These are phyloP conservation scores for Urtica urens DNA, from an alignment of 306 rosid genomes.

Conservation along the genomic window DNA sequence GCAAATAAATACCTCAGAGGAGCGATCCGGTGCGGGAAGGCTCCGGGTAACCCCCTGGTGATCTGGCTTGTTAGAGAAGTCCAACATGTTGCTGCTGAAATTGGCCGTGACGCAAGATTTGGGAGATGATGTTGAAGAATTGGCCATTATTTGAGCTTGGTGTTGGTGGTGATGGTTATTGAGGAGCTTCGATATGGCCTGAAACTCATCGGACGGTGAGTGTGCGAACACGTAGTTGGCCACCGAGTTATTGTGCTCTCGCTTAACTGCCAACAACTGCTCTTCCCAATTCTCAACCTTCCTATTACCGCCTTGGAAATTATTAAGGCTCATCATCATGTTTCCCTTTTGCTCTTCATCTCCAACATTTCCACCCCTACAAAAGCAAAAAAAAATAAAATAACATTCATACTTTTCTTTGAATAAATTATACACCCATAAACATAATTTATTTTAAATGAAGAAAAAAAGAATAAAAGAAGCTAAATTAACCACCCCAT, in stretches of 20 bases:
- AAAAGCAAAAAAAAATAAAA: neutral
- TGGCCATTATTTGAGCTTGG: conserved; percentile 28
- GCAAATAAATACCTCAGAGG: conserved; percentile 47
- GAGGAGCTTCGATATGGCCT: neutral
- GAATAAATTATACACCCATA: no score
- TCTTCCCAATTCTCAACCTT: conserved; percentile 62
- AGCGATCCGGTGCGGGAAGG: conserved; percentile 54
- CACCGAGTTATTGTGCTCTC: conserved; percentile 32
- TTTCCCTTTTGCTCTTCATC: conserved; percentile 37
- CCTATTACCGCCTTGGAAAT: conserved; percentile 38
- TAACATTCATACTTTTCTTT: no score
- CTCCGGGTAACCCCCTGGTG: conserved; percentile 18
- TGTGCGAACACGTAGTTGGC: conserved; percentile 45
- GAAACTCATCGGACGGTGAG: conserved; percentile 38
- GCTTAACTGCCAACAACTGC: conserved; percentile 50
- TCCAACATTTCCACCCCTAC: conserved; percentile 56
- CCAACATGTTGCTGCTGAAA: conserved; percentile 72
- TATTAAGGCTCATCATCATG: conserved; percentile 31
- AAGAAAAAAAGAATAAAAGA: neutral
- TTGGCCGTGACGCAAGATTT: conserved; percentile 67
- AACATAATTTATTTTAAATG: no score
- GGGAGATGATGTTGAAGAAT: conserved; percentile 26
- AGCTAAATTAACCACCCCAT: neutral
- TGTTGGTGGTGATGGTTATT: conserved; percentile 11
- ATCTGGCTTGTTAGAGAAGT: conserved; percentile 53